Evolutionary conservation across 371 early-diverging fungal species (phyloP), one percentile per base, ranked within the genome.

Genomic region (Mucor indicus): DNA sequence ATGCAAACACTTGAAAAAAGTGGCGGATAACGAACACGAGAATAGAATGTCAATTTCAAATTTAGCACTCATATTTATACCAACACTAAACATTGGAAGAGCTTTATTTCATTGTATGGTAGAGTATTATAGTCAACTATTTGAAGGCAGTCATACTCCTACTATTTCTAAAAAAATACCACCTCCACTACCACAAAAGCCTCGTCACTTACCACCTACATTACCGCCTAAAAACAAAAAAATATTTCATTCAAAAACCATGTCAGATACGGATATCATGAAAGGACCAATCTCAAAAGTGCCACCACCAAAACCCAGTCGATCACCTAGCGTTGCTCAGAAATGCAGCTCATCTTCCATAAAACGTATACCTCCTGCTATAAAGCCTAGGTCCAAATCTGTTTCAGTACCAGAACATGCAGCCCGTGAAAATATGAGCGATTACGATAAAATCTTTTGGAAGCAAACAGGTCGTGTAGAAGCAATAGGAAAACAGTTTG

Each of bases 1-100:
- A 3, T 81, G 80, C 23, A 75, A 67, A 19, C 92, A 92, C 49
- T 63, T 92, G 6, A 71, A 86, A 41, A 72, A 73, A 29, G 77
- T 92, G 10, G 85, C 82, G 2, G 79, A 80, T 44, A 58, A 77
- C 25, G 67, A 69, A 25, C 67, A 66, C 25, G 62, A 58, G 15
- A 92, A 89, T 59, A 80, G 84, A 48, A 92, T 92, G 92, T 87
- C 79, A 9, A 72, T 83, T 4, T 78, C 83, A 11, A 92, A 92
- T 56, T 72, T 92, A 17, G 88, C 86, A 0, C 75, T 91, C 13
- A 86, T 92, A 1, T 92, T 92, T 62, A 81, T 86, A 22, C 90
- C 90, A 6, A 90, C 87, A 0, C 63, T 90, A 2, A 81, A 84
- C 17, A 81, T 92, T 15, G 81, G 85, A 1, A 82, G 89, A 24